Base-by-base conservation (phyloP, 805 yeast genomes). In the Candida krabiensis region DNA sequence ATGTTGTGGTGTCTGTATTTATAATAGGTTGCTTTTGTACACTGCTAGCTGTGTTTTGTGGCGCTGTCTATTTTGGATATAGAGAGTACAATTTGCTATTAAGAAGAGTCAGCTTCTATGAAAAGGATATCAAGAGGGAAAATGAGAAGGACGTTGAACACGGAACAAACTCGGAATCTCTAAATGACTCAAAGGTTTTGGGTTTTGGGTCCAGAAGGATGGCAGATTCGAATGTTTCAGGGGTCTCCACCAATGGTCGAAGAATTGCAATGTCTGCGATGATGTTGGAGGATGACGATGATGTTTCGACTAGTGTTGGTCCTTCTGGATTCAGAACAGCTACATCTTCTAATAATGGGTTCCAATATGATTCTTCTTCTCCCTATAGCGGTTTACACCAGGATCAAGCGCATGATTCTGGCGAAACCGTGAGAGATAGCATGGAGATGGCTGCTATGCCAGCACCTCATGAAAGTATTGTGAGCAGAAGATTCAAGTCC, bases 61-160 rank as follows among this genome's bases (percentile, higher is more conserved):
- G 46, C 9, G 49, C 49, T 9, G 44, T 46, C 15, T 30, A 38
- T 30, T 36, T 41, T 36, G 50, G 53, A 11, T 43, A 39, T 33
- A 26, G 43, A 13, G 53, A 49, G 26, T 49, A 46, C 33, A 40
- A 34, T 28, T 26, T 37, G 6, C 33, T 47, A 11, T 33, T 47
- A 30, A 41, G 30, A 31, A 40, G 38, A 24, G 43, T 46, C 14
- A 37, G 43, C 19, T 16, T 40, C n/a, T 46, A 40, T 33, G 47
- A 42, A 24, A 37, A 38, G 28, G 45, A 40, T 9, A 8, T 40
- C 27, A 24, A 18, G 4, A 17, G n/a, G 27, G 19, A 30, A n/a
- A 33, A 16, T 13, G 25, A 26, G 22, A 29, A 23, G 15, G 38
- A 28, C 11, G 21, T 26, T 14, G 32, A 28, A 8, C 16, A 24